Percentiles rank a stretch among this genome's conserved stretches.
phyloP scores from a whole-genome alignment of 768 basidiomycete species.

The Phlebiopsis gigantea region DNA sequence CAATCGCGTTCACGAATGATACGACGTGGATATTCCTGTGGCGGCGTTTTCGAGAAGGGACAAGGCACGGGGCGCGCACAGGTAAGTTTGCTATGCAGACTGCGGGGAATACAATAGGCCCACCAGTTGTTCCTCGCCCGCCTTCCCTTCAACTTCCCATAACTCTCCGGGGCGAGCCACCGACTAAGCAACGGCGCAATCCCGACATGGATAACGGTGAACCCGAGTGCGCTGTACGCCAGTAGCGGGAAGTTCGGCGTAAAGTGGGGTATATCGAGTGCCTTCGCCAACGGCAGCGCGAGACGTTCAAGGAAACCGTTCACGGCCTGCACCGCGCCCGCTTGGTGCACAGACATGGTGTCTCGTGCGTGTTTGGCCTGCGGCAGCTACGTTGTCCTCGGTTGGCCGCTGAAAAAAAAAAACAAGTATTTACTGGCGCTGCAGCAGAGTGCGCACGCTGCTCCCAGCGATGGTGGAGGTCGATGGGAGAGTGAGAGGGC shows the following conservation, averaged over 20 bases:
- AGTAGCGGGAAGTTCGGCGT: conserved; percentile 51
- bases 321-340: conserved; percentile 11
- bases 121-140: conserved; percentile 60
- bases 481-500: neutral
- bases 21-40: conserved; percentile 64
- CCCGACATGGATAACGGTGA: conserved; percentile 52
- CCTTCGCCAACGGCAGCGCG: conserved; percentile 18
- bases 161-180: conserved; percentile 43
- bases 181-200: conserved; percentile 50
- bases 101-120: conserved; percentile 16
- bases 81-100: neutral
- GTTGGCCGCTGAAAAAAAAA: neutral
- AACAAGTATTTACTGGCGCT: no score
- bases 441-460: neutral
- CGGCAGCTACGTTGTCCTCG: neutral
- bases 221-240: conserved; percentile 48
- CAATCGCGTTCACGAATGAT: conserved; percentile 66
- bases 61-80: neutral
- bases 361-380: neutral
- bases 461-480: neutral
- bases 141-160: conserved; percentile 37
- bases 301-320: conserved; percentile 16
- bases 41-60: neutral
- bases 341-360: neutral
- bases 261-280: conserved; percentile 49